Percentiles rank a stretch among this genome's conserved stretches.
These are phyloP conservation scores for Diatrype stigma DNA, from an alignment of 2,329 filamentous ascomycete species.

Conservation along the genomic window DNA sequence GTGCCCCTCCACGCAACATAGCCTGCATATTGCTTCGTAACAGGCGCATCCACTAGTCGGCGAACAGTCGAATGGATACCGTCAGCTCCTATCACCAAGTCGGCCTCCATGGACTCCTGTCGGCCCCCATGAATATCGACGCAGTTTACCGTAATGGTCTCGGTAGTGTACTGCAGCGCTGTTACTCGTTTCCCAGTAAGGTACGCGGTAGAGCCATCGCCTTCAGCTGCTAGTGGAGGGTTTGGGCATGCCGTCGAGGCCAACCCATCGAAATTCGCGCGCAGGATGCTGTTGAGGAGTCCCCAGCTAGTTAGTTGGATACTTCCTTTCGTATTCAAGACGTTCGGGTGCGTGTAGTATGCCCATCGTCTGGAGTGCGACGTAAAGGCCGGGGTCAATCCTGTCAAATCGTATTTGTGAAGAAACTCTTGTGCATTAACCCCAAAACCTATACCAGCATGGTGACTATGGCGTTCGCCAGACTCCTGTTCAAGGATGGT, in stretches of 20 bases:
- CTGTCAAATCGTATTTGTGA: slow-evolving; percentile 27
- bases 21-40: slow-evolving; percentile 19
- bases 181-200: slow-evolving; percentile 18
- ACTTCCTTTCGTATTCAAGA: slow-evolving; percentile 10
- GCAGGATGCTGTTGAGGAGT: slow-evolving; percentile 33
- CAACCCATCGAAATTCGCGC: slow-evolving; percentile 36
- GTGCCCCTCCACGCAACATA: slow-evolving; percentile 26
- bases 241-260: slow-evolving; percentile 16
- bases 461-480: slow-evolving; percentile 28
- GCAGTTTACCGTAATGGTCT: slow-evolving; percentile 13
- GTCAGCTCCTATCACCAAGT: slow-evolving; percentile 27
- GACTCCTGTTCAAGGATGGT: slow-evolving; percentile 35
- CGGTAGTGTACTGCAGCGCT: slow-evolving; percentile 7
- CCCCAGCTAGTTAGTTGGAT: slow-evolving; percentile 39
- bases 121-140: slow-evolving; percentile 17
- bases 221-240: slow-evolving; percentile 11
- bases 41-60: slow-evolving; percentile 16
- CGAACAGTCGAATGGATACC: slow-evolving; percentile 29
- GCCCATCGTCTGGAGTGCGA: slow-evolving; percentile 8
- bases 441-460: slow-evolving; percentile 35
- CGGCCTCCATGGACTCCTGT: slow-evolving; percentile 28
- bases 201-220: slow-evolving; percentile 18
- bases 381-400: slow-evolving; percentile 11
- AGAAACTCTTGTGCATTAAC: slow-evolving; percentile 30
- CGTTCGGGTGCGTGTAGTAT: slow-evolving; percentile 7